A percentile compares a stretch with the other conserved stretches of the same genome.
Conservation (phyloP, 2,329 filamentous ascomycete genomes). For the Chaetomium sp. region DNA sequence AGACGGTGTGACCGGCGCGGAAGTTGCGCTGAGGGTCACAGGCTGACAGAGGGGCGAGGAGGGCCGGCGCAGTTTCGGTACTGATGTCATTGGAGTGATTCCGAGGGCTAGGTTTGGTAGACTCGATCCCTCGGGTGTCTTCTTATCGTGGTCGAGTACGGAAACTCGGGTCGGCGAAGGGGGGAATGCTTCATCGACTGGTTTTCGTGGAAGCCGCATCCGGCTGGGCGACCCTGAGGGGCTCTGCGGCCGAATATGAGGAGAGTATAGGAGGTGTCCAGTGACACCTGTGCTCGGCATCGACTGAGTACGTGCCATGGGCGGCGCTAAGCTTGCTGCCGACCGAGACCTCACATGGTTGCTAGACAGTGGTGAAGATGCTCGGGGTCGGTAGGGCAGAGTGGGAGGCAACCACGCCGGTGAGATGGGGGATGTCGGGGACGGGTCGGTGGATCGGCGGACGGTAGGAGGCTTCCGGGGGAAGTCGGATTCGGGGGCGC, state of each 20-base stretch:
- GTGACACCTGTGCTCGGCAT: constrained; percentile 56
- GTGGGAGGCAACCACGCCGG: constrained; percentile 42
- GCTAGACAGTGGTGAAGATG: constrained; percentile 54
- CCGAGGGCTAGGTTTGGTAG: constrained; percentile 41
- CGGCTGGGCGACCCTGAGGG: constrained; percentile 49
- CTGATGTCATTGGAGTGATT: constrained; percentile 18
- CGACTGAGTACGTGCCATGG: constrained; percentile 58
- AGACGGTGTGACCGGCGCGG: constrained; percentile 40
- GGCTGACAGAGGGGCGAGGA: constrained; percentile 51
- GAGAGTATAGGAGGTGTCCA: constrained; percentile 51
- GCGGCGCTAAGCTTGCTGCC: constrained; percentile 45
- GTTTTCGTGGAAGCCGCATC: constrained; percentile 47
- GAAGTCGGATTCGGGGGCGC: constrained; percentile 35
- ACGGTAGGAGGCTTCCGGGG: constrained; percentile 45
- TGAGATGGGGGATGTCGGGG: constrained; percentile 44
- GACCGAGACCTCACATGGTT: constrained; percentile 53
- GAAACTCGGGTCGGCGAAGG: constrained; percentile 48
- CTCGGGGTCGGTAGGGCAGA: constrained; percentile 55
- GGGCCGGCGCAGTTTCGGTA: constrained; percentile 38
- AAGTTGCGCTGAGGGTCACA: constrained; percentile 18
- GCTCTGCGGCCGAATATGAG: constrained; percentile 48
- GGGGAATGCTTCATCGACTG: constrained; percentile 55
- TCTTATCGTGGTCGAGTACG: constrained; percentile 48
- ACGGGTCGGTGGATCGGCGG: constrained; percentile 55
- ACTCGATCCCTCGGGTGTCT: constrained; percentile 42